These are phyloP conservation scores for Pilaira anomala DNA, from an alignment of 192 early-diverging fungal genomes.

Conservation along the genomic window DNA sequence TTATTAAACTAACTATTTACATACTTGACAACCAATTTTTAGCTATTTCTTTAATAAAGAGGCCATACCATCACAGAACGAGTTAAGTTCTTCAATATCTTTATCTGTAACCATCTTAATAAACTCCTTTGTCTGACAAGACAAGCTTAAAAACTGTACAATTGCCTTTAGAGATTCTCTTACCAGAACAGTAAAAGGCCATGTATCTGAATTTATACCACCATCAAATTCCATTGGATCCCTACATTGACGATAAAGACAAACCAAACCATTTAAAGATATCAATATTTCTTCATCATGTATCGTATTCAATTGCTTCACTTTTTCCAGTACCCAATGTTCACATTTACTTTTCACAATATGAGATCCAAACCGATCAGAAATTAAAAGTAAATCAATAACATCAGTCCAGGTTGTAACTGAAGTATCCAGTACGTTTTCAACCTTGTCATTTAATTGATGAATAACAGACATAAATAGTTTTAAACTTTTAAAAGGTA, in stretches of 20 bases:
- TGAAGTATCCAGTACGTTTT: not conserved
- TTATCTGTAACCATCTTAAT: not conserved
- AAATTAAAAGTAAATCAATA: constrained; percentile 1
- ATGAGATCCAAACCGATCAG: not conserved
- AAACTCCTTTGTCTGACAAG: not conserved
- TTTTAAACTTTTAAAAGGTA: not conserved
- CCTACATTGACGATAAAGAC: not conserved
- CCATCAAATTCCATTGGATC: not conserved
- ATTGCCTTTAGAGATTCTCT: not conserved
- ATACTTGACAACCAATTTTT: too few species aligned
- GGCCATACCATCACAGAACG: constrained; percentile 2
- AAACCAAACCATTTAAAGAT: not conserved
- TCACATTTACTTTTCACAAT: not conserved
- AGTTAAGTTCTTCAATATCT: not conserved
- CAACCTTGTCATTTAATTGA: not conserved
- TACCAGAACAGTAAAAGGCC: not conserved
- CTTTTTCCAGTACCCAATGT: constrained; percentile 2
- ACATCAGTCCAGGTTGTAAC: not conserved
- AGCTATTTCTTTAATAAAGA: constrained; percentile 2
- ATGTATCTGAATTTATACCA: constrained; percentile 3
- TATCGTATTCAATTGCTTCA: not conserved
- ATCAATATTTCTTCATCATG: too few species aligned
- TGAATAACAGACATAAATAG: not conserved
- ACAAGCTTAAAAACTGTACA: not conserved
- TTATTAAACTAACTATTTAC: too few species aligned